Conservation (phyloP, 73 alveolate genomes). For the Paramecium bursaria region DNA sequence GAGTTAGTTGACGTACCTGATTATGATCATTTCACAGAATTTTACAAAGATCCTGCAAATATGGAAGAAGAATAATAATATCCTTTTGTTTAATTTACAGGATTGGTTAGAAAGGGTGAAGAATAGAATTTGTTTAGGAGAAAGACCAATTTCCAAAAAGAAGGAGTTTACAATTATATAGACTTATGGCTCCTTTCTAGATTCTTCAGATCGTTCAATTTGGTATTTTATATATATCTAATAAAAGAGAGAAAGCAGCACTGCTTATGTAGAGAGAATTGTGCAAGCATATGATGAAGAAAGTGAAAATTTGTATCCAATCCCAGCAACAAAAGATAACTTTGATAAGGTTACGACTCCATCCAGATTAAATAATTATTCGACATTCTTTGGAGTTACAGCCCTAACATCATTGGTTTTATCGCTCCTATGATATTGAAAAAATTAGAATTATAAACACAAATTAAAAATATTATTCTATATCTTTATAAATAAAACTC, state of each 20-base stretch:
- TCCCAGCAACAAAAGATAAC: constrained; percentile 68
- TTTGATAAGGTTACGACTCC: constrained; percentile 67
- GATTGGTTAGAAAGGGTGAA: constrained; percentile 70
- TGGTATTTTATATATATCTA: background rate
- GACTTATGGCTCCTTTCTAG: constrained; percentile 65
- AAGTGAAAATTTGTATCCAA: constrained; percentile 64
- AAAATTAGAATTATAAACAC: no score
- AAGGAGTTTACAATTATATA: constrained; percentile 64
- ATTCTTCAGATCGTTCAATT: constrained; percentile 66
- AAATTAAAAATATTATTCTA: no score
- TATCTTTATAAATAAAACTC: no score
- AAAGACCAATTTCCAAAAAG: constrained; percentile 62
- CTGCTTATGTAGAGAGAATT: constrained; percentile 68
- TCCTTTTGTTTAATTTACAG: constrained; percentile 60
- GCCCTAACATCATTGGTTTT: constrained; percentile 51
- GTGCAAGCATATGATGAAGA: constrained; percentile 65
- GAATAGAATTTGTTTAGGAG: constrained; percentile 41
- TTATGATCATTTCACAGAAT: constrained; percentile 28
- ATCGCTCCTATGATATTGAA: constrained; percentile 55
- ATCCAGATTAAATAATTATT: constrained; percentile 49
- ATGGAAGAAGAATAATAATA: constrained; percentile 56
- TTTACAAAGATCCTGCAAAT: constrained; percentile 61
- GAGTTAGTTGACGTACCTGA: constrained; percentile 3
- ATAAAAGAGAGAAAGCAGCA: background rate
- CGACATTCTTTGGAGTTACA: constrained; percentile 59